Evolutionary conservation across 2,329 filamentous ascomycete genomes (phyloP).

Genomic region (Hawksworthiomyces lignivorus): DNA sequence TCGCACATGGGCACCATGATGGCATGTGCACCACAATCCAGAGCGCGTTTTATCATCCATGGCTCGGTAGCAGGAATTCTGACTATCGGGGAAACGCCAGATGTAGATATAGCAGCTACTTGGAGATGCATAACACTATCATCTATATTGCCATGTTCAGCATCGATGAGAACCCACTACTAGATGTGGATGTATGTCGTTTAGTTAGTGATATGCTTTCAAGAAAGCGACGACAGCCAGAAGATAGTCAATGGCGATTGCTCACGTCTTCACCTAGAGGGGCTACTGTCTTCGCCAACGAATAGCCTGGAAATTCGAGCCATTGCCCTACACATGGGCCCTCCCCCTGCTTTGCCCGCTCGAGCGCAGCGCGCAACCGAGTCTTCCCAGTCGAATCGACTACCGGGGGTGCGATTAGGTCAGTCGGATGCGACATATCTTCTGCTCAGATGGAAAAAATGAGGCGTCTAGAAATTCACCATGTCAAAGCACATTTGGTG

Average conservation of each 20-base stretch:
- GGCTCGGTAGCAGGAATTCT: conserved; percentile 28
- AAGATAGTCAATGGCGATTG: conserved; percentile 1
- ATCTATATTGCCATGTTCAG: conserved; percentile 45
- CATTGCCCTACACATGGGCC: conserved; percentile 24
- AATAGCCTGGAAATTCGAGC: conserved; percentile 25
- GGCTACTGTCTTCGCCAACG: conserved; percentile 23
- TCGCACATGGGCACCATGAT: conserved; percentile 41
- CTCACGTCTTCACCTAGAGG: conserved; percentile 23
- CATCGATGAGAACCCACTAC: conserved; percentile 32
- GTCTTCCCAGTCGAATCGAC: conserved; percentile 24
- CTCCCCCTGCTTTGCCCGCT: conserved; percentile 20
- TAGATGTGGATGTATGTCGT: background rate
- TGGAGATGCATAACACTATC: conserved; percentile 47
- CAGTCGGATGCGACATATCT: conserved; percentile 13
- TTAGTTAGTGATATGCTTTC: no score
- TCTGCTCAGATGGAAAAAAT: no score
- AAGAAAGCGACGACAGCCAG: no score
- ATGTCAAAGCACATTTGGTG: no score
- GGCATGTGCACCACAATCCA: conserved; percentile 42
- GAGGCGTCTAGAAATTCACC: no score
- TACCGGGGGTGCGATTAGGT: conserved; percentile 16
- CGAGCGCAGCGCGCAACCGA: conserved; percentile 20
- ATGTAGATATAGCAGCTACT: conserved; percentile 41
- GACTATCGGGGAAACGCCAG: conserved; percentile 34
- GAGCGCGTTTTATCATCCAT: conserved; percentile 41